Base-by-base conservation (phyloP, 2,329 filamentous ascomycete species). In the Chlorencoelia australis region DNA sequence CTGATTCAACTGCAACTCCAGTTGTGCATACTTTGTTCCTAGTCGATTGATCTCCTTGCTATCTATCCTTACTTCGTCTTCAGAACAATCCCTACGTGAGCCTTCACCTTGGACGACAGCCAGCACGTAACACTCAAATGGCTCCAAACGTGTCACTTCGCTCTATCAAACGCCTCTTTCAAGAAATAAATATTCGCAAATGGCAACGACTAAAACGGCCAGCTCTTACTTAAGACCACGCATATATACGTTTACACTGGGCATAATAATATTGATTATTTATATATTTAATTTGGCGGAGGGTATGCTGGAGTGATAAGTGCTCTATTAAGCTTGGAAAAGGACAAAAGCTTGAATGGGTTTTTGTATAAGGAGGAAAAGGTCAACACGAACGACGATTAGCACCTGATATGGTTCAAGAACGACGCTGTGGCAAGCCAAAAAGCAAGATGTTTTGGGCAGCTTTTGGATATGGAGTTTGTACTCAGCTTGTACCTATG, bases 391-490 rank as follows among this genome's bases (percentile, higher is more conserved):
- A 24, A 11, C 21, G 21, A 24, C 21, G 21, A 24, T 24, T 24
- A 24, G 21, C 21, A 24, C 11, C 7, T 11, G 21, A 24, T 24
- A 7, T 24, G 21, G 21, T 24, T 11, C 21, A 24, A 24, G 7
- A 24, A 11, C 21, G 21, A 11, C 21, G 21, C 7, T 24, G 21
- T 24, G 21, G 21, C 7, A 24, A 24, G 21, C 21, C 7, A 11
- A 24, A 29, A 16, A 28, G 35, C n/a, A 32, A 33, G 9, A 39
- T 39, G 14, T 33, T 39, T 13, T 39, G n/a, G 22, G 30, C 19
- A 39, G 22, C 22, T 15, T 39, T 39, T 34, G 28, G 30, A 15
- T 27, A 22, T 8, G 19, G 24, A n/a, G 17, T 20, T 4, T 6
- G 30, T 5, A 21, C 20, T 22, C 8, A n/a, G 17, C 24, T 39